These are phyloP conservation scores for Neurospora hispaniola DNA, from an alignment of 495 filamentous ascomycete species.

Conservation along the genomic window DNA sequence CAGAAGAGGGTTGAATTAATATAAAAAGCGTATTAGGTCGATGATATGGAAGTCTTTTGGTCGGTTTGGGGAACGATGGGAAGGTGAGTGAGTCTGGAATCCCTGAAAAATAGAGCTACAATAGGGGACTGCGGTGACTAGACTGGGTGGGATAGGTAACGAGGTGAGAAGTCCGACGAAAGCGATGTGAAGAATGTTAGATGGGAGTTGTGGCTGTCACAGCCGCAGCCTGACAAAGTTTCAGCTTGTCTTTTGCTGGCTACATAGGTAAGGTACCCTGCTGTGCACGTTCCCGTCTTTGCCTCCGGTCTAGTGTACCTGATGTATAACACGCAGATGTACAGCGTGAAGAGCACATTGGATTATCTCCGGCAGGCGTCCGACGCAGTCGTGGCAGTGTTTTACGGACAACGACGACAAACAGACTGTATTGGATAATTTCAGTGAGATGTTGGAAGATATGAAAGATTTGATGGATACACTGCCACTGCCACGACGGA, in stretches of 20 bases:
- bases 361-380: not conserved
- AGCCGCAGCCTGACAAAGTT: not conserved
- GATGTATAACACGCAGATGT: not conserved
- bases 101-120: not conserved
- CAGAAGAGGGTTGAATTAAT: not conserved
- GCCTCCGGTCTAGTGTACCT: not conserved
- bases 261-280: not conserved
- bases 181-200: not conserved
- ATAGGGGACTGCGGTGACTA: not conserved
- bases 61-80: not conserved
- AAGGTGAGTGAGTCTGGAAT: not conserved
- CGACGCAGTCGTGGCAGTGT: not conserved
- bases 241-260: not conserved
- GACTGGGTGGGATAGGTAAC: not conserved
- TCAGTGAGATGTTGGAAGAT: no score
- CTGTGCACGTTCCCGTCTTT: not conserved
- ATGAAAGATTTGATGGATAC: not conserved
- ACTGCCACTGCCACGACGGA: not conserved
- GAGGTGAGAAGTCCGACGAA: not conserved
- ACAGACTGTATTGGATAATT: no score
- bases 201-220: not conserved
- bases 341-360: not conserved
- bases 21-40: not conserved
- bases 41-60: not conserved
- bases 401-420: not conserved